Evolutionary conservation across 2,329 filamentous ascomycete genomes (phyloP).

Genomic region (Fusarium tupiense): DNA sequence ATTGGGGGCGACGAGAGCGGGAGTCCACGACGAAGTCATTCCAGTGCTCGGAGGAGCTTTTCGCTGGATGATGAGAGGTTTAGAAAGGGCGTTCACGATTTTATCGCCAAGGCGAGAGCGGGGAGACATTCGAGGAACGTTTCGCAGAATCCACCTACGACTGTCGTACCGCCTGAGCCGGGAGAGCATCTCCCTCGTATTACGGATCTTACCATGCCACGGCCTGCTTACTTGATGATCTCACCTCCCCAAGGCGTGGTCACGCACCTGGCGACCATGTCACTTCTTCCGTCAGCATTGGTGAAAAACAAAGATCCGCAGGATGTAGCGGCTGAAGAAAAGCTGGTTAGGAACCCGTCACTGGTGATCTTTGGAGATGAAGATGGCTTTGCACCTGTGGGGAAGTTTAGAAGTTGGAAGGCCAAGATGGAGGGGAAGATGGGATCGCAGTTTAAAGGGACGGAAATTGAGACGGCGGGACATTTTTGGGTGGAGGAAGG

Average conservation of each 20-base stretch:
- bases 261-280: constrained; percentile 70
- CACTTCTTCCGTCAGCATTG: constrained; percentile 54
- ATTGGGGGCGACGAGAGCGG: constrained; percentile 61
- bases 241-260: constrained; percentile 72
- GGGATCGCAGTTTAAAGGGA: constrained; percentile 57
- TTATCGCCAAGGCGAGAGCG: constrained; percentile 54
- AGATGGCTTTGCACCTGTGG: constrained; percentile 76
- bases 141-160: constrained; percentile 18
- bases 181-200: constrained; percentile 46
- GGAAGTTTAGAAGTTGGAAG: constrained; percentile 74
- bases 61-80: constrained; percentile 60
- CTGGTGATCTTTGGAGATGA: constrained; percentile 78
- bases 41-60: constrained; percentile 48
- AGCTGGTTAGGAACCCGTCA: constrained; percentile 67
- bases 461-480: constrained; percentile 63
- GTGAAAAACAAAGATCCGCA: constrained; percentile 38
- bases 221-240: constrained; percentile 69
- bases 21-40: constrained; percentile 52
- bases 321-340: constrained; percentile 56
- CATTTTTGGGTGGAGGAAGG: constrained; percentile 72
- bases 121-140: constrained; percentile 28
- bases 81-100: constrained; percentile 58
- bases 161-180: constrained; percentile 12
- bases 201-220: constrained; percentile 49
- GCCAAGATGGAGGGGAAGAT: constrained; percentile 57